phyloP scores from a whole-genome alignment of 352 stramenopile genomes.

The Pythium phragmitis region DNA sequence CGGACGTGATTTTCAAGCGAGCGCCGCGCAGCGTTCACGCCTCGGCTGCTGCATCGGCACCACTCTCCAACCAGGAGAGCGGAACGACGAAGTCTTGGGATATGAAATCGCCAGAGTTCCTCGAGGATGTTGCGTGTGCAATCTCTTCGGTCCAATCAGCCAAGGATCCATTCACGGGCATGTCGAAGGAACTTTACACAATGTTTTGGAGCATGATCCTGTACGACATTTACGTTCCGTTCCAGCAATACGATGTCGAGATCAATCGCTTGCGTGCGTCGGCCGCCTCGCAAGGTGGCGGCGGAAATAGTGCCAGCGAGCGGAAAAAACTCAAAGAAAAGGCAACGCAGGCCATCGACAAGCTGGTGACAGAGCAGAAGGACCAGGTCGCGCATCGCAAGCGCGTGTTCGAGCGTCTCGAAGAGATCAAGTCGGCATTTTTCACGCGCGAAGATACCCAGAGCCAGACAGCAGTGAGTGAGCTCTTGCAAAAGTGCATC shows the following conservation, averaged over 20 bases:
- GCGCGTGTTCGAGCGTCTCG: conserved; percentile 75
- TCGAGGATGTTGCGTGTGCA: conserved; percentile 57
- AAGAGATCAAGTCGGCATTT: conserved; percentile 68
- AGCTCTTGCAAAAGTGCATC: conserved; percentile 81
- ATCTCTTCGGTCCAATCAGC: conserved; percentile 30
- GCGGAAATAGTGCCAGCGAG: conserved; percentile 39
- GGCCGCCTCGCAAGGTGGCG: conserved; percentile 32
- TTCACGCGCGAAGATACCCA: conserved; percentile 45
- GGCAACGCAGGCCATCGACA: conserved; percentile 74
- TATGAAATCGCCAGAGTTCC: conserved; percentile 58
- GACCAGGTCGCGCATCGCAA: conserved; percentile 85
- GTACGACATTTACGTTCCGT: conserved; percentile 87
- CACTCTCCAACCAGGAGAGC: conserved; percentile 18
- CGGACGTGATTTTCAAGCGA: conserved; percentile 64
- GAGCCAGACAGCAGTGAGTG: conserved; percentile 50
- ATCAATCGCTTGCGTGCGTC: conserved; percentile 73
- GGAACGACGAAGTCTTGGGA: conserved; percentile 41
- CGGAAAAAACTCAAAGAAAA: conserved; percentile 84
- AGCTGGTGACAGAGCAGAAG: conserved; percentile 83
- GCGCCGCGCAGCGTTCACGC: conserved; percentile 66
- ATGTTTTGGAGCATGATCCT: conserved; percentile 87
- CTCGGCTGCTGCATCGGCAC: conserved; percentile 15
- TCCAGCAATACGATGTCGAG: conserved; percentile 83
- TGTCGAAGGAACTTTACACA: conserved; percentile 76
- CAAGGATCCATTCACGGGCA: conserved; percentile 56